Conservation (phyloP, 140 eudicot genomes). For the Stevia rebaudiana region DNA sequence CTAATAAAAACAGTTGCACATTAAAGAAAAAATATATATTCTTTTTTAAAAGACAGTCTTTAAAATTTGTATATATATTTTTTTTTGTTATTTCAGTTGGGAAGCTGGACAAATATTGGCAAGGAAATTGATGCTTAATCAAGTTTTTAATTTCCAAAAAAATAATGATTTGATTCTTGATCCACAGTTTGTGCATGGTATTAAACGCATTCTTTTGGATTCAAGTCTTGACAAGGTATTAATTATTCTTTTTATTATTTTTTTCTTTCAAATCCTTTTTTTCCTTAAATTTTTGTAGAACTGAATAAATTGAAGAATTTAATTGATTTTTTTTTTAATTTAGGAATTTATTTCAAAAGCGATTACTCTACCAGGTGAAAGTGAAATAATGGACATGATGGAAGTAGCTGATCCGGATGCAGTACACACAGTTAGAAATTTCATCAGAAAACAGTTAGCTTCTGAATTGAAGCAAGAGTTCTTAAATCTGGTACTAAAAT, state of each 20-base stretch:
- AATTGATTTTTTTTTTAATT: slow-evolving; percentile 8
- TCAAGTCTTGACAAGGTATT: slow-evolving; percentile 80
- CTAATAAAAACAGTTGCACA: neutral
- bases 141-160: slow-evolving; percentile 77
- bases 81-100: slow-evolving; percentile 52
- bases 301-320: neutral
- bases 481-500: slow-evolving; percentile 41
- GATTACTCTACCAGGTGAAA: slow-evolving; percentile 81
- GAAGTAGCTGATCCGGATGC: slow-evolving; percentile 96
- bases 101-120: slow-evolving; percentile 91
- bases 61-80: too few relatives aligned
- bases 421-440: slow-evolving; percentile 80
- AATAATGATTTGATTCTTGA: slow-evolving; percentile 55
- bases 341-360: slow-evolving; percentile 97
- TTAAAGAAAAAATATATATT: neutral
- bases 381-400: slow-evolving; percentile 98
- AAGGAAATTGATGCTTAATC: slow-evolving; percentile 74
- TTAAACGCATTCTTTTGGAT: slow-evolving; percentile 65
- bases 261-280: neutral
- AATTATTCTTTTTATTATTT: neutral
- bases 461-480: slow-evolving; percentile 58
- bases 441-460: slow-evolving; percentile 83
- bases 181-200: slow-evolving; percentile 63
- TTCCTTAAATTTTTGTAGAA: neutral
- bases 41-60: neutral